These are phyloP conservation scores for Colletotrichum siamense DNA, from an alignment of 2,329 filamentous ascomycete genomes.

Conservation along the genomic window DNA sequence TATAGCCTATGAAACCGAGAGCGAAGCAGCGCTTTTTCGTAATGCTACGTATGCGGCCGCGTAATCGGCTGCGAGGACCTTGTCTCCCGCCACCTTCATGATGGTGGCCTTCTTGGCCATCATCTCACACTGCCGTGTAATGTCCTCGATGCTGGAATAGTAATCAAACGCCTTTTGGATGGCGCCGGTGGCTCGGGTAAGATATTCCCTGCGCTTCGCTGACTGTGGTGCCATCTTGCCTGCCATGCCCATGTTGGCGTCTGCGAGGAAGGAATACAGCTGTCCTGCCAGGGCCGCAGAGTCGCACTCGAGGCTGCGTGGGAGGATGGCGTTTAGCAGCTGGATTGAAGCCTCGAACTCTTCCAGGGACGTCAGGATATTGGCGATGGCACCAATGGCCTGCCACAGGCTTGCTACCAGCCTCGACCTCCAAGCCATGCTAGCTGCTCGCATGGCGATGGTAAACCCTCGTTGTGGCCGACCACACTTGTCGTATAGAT, in stretches of 20 bases:
- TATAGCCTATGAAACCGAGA: not conserved
- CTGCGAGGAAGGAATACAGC: constrained; percentile 74
- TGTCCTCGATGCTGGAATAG: constrained; percentile 71
- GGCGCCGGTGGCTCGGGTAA: constrained; percentile 64
- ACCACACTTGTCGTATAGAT: constrained; percentile 71
- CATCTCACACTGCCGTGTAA: constrained; percentile 76
- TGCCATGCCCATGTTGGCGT: constrained; percentile 80
- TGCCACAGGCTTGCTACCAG: constrained; percentile 76
- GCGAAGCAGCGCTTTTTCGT: constrained; percentile 36
- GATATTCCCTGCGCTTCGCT: constrained; percentile 56
- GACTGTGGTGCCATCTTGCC: constrained; percentile 53
- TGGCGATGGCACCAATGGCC: constrained; percentile 69
- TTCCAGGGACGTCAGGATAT: constrained; percentile 70
- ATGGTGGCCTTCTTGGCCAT: constrained; percentile 83
- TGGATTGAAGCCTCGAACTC: constrained; percentile 73
- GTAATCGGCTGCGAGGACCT: constrained; percentile 67
- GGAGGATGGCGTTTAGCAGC: constrained; percentile 73
- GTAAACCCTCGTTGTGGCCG: constrained; percentile 79
- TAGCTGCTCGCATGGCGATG: constrained; percentile 76
- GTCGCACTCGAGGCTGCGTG: constrained; percentile 77
- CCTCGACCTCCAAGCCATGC: constrained; percentile 72
- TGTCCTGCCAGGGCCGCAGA: constrained; percentile 66
- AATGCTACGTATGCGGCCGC: constrained; percentile 70
- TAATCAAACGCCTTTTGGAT: constrained; percentile 68
- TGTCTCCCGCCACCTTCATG: constrained; percentile 72